Conservation (phyloP, 2,329 filamentous ascomycete species). For the Cordyceps fumosorosea region DNA sequence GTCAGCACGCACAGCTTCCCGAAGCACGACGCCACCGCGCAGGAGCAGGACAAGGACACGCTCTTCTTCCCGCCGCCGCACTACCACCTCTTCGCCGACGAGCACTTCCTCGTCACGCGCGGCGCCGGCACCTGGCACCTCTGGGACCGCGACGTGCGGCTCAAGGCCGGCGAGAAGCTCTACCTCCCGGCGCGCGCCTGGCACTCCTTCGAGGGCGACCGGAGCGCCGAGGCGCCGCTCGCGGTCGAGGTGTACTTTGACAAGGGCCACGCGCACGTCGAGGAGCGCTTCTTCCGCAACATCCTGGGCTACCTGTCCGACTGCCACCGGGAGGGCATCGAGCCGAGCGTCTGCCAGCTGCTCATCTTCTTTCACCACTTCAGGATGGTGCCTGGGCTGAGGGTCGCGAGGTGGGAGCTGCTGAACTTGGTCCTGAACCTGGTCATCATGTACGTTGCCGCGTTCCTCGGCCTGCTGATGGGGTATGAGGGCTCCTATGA, state of each 20-base stretch:
- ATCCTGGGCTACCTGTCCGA: constrained; percentile 19
- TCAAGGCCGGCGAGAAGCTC: constrained; percentile 6
- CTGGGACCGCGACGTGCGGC: constrained; percentile 11
- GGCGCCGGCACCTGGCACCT: constrained; percentile 16
- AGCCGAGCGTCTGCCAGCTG: constrained; percentile 19
- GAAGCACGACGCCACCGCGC: neutral
- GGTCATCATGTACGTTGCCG: constrained; percentile 11
- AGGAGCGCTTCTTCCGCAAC: constrained; percentile 21
- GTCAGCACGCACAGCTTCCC: constrained; percentile 8
- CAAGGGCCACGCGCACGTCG: constrained; percentile 15
- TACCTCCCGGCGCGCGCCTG: constrained; percentile 10
- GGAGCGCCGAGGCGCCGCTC: constrained; percentile 11
- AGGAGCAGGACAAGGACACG: neutral
- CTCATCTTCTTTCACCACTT: constrained; percentile 17
- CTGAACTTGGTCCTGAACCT: constrained; percentile 13
- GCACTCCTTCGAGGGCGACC: constrained; percentile 16
- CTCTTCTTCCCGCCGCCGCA: constrained; percentile 18
- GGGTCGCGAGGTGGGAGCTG: constrained; percentile 1
- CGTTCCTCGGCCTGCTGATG: constrained; percentile 11
- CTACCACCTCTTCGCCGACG: constrained; percentile 19
- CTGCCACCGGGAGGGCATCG: constrained; percentile 13
- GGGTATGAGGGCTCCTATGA: constrained; percentile 14
- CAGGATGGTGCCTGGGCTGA: constrained; percentile 16
- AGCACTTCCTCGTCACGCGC: constrained; percentile 17
- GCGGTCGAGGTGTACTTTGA: constrained; percentile 12